A percentile compares a stretch with the other conserved stretches of the same genome.
Conservation (phyloP, 2,329 filamentous ascomycete genomes). For the Alternaria arborescens region DNA sequence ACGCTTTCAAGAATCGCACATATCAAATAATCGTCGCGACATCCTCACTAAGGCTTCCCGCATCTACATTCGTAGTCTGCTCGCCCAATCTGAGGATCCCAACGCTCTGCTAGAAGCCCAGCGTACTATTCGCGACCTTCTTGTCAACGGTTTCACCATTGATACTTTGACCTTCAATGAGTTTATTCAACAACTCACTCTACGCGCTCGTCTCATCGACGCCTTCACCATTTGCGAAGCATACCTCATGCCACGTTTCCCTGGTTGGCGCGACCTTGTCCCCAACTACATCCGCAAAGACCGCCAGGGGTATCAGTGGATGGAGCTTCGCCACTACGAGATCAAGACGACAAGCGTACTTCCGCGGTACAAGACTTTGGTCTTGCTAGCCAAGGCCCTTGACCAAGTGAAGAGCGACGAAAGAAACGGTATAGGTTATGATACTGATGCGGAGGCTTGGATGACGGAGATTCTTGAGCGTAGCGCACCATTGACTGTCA, state of each 20-base stretch:
- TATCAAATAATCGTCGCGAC: conserved; percentile 54
- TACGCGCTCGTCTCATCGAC: conserved; percentile 65
- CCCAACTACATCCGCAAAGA: conserved; percentile 37
- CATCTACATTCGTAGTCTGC: conserved; percentile 62
- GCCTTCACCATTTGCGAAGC: conserved; percentile 80
- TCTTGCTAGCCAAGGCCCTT: conserved; percentile 52
- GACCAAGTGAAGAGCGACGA: conserved; percentile 48
- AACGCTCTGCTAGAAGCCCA: conserved; percentile 41
- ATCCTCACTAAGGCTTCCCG: conserved; percentile 60
- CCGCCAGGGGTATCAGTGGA: conserved; percentile 33
- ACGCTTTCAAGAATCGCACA: conserved; percentile 29
- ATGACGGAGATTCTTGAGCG: conserved; percentile 42
- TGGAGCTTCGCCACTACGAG: conserved; percentile 41
- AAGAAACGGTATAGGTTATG: conserved; percentile 37
- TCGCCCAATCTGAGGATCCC: conserved; percentile 54
- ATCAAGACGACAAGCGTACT: conserved; percentile 39
- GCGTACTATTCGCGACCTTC: conserved; percentile 61
- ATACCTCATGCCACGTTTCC: conserved; percentile 80
- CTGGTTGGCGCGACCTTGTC: conserved; percentile 67
- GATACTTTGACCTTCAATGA: conserved; percentile 83
- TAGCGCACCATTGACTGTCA: conserved; percentile 51
- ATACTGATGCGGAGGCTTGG: conserved; percentile 31
- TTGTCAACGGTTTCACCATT: conserved; percentile 73
- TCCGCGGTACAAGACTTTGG: conserved; percentile 56
- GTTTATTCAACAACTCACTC: conserved; percentile 73